phyloP scores from a whole-genome alignment of 2,329 filamentous ascomycete genomes.

The Laburnicola sp. region DNA sequence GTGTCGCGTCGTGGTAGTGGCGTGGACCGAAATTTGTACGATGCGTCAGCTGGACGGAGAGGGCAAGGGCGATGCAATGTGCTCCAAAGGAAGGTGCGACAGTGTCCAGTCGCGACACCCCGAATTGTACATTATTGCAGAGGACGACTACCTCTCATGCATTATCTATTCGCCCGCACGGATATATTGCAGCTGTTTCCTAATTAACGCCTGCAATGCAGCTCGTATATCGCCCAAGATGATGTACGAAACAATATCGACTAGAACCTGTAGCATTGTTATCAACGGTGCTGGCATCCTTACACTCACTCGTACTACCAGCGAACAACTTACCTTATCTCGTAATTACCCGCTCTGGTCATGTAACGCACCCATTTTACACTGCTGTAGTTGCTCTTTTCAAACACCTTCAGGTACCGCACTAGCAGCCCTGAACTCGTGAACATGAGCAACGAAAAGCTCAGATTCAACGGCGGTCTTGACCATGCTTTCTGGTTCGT shows the following conservation, averaged over 20 bases:
- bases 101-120: background rate
- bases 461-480: constrained; percentile 85
- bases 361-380: constrained; percentile 99
- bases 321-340: constrained; percentile 69
- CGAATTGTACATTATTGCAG: background rate
- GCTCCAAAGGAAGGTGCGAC: background rate
- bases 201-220: constrained; percentile 31
- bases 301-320: no score
- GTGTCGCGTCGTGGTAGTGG: no score
- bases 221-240: background rate
- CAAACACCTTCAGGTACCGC: constrained; percentile 95
- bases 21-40: no score
- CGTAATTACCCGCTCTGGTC: constrained; percentile 96
- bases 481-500: constrained; percentile 98
- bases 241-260: background rate
- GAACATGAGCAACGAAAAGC: constrained; percentile 96
- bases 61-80: no score
- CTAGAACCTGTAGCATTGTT: constrained; percentile 5
- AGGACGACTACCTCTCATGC: background rate
- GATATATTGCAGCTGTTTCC: constrained; percentile 6
- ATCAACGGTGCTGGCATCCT: background rate
- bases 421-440: constrained; percentile 92
- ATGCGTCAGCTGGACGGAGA: no score
- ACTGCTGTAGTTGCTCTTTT: constrained; percentile 98
- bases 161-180: background rate